These are phyloP conservation scores for Populus hybrid DNA, from an alignment of 441 rosid genomes.

Conservation along the genomic window DNA sequence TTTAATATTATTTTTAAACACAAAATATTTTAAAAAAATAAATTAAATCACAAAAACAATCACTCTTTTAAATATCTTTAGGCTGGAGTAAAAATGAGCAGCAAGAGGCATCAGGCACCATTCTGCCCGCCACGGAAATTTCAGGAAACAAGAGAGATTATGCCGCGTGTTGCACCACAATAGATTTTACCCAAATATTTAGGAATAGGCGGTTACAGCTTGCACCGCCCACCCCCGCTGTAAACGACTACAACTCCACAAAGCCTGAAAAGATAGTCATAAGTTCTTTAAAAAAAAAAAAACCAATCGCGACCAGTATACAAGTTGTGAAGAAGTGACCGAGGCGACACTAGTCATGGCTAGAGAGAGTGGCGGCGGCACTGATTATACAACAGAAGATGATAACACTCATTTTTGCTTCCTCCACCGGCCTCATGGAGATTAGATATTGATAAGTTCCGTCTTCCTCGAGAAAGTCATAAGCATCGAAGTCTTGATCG, in stretches of 20 bases:
- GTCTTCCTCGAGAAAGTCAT: conserved; percentile 20
- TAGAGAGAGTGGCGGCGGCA: not conserved
- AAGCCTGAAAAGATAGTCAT: no score
- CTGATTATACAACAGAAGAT: not conserved
- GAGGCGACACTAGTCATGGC: not conserved
- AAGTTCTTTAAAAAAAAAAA: not conserved
- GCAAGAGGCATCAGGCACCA: no score
- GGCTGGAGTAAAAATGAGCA: no score
- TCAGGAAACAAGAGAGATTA: not conserved
- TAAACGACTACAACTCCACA: no score
- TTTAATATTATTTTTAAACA: no score
- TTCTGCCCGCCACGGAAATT: no score
- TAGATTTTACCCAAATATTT: not conserved
- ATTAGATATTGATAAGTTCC: conserved; percentile 21
- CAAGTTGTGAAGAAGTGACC: not conserved
- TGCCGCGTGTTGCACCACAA: not conserved
- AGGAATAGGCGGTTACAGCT: not conserved
- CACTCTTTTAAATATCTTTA: no score
- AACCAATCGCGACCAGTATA: not conserved
- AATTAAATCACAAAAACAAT: no score
- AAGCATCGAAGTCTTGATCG: not conserved
- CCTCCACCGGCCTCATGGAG: not conserved
- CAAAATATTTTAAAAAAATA: no score
- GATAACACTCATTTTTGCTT: not conserved
- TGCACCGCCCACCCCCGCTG: not conserved